These are phyloP conservation scores for Daucus carota DNA, from an alignment of 129 eudicot species.

Conservation along the genomic window DH1_v3.0 NC_030383.2:1344001-1344500, in stretches of 20 bases:
- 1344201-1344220: not conserved
- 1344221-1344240: no score
- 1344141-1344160: constrained; percentile 92
- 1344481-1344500: not conserved
- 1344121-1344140: constrained; percentile 84
- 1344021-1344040: constrained; percentile 66
- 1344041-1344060: constrained; percentile 68
- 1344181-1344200: not conserved
- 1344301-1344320: not conserved
- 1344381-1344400: not conserved
- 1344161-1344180: not conserved
- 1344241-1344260: not conserved
- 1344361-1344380: not conserved
- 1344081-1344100: constrained; percentile 98
- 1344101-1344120: constrained; percentile 91
- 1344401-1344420: not conserved
- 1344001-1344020: constrained; percentile 8
- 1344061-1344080: constrained; percentile 95
- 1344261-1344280: not conserved
- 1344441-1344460: not conserved
- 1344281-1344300: not conserved
- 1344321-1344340: not conserved
- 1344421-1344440: not conserved
- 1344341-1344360: not conserved
- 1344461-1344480: not conserved